phyloP scores from a whole-genome alignment of 768 basidiomycete species.

The Tulasnella sp. region DNA sequence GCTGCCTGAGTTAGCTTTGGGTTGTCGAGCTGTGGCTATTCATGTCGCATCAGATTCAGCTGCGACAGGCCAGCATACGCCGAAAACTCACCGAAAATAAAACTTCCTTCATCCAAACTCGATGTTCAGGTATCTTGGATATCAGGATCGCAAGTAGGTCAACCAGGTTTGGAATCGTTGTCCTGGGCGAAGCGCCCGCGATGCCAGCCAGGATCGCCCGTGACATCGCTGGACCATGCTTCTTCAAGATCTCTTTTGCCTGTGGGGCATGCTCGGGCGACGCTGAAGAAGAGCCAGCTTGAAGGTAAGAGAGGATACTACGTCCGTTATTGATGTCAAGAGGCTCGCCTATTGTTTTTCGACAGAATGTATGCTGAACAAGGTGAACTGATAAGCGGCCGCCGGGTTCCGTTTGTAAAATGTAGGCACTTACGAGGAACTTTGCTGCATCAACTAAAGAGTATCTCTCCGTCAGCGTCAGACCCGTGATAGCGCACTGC shows the following conservation, averaged over 20 bases:
- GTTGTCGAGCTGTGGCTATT: constrained; percentile 58
- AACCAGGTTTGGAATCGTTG: constrained; percentile 70
- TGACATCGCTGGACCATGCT: constrained; percentile 57
- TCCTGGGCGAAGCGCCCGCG: constrained; percentile 73
- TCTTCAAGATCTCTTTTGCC: constrained; percentile 34
- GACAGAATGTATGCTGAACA: constrained; percentile 1
- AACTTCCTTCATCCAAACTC: constrained; percentile 62
- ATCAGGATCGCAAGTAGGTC: constrained; percentile 65
- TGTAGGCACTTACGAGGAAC: constrained; percentile 53
- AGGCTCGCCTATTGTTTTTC: background rate
- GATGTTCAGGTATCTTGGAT: constrained; percentile 44
- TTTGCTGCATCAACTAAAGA: constrained; percentile 70
- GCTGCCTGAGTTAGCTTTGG: constrained; percentile 62
- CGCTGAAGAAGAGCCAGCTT: constrained; percentile 20
- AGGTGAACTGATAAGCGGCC: background rate
- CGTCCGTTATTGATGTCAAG: background rate
- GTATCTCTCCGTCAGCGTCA: constrained; percentile 73
- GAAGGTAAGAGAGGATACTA: background rate
- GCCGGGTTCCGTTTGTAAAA: background rate
- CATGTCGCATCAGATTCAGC: background rate
- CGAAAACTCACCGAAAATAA: constrained; percentile 43
- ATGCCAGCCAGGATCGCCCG: constrained; percentile 67
- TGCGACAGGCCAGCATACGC: no score
- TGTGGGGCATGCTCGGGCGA: constrained; percentile 50
- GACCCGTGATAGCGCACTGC: constrained; percentile 52